Evolutionary conservation across 139 green algal genomes (phyloP).

Genomic region (Coelastrella sp.): DNA sequence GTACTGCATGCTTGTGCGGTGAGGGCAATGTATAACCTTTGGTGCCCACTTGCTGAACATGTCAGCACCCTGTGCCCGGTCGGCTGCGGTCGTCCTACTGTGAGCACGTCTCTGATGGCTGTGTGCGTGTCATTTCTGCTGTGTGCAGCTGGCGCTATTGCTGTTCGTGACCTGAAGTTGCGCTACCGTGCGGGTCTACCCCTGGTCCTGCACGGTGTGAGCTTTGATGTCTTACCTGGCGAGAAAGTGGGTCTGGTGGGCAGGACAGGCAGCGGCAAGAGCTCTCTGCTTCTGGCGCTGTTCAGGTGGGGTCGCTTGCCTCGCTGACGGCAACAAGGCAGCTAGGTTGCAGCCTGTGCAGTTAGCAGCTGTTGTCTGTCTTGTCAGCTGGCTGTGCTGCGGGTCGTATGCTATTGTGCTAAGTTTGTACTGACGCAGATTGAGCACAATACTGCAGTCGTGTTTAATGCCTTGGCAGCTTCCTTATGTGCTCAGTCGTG

Average conservation of each 20-base stretch:
- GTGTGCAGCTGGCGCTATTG: slow-evolving; percentile 63
- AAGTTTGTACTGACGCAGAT: no score
- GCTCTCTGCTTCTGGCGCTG: slow-evolving; percentile 85
- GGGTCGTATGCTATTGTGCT: no score
- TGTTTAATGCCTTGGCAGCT: no score
- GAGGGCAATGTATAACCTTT: not conserved
- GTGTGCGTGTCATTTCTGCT: not conserved
- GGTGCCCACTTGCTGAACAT: not conserved
- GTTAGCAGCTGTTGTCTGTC: not conserved
- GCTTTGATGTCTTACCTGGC: slow-evolving; percentile 66
- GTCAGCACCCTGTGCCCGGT: not conserved
- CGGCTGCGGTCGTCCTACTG: not conserved
- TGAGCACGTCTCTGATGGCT: no score
- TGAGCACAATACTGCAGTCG: no score
- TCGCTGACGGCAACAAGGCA: not conserved
- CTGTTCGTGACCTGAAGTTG: slow-evolving; percentile 69
- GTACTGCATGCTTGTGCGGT: no score
- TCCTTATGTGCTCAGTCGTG: no score
- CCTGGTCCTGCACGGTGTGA: slow-evolving; percentile 81
- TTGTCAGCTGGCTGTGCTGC: no score
- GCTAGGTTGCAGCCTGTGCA: not conserved
- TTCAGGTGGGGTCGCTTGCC: slow-evolving; percentile 60
- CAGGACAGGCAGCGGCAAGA: slow-evolving; percentile 92
- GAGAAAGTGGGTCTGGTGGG: slow-evolving; percentile 90
- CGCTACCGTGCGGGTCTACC: slow-evolving; percentile 89